Evolutionary conservation across 2,329 filamentous ascomycete species (phyloP), one percentile per base, ranked within the genome.

Genomic region (Penicillium sp.): DNA sequence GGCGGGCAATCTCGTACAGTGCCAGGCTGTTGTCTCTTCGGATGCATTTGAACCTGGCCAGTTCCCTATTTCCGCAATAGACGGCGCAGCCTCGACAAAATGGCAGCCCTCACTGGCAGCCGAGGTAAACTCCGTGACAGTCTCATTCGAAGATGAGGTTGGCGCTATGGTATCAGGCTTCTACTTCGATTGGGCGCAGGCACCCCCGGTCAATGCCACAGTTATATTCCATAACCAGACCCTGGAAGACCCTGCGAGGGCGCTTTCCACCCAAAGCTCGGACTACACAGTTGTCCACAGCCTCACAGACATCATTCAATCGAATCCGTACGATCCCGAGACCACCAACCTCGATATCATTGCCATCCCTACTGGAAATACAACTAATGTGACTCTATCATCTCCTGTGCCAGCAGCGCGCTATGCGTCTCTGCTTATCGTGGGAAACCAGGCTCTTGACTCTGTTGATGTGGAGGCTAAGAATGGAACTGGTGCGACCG

Each of bases 1-100:
- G 2, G 66, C 77, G 0, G 82, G 82, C 9, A 90, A 91, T 68
- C 77, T 89, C 29, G 79, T 84, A 0, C 88, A 91, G 74, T 91
- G 88, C 70, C 79, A 77, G 4, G 79, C 84, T 1, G 81, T 82
- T 0, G 71, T 69, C 17, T 84, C 82, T 2, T 69, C 75, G 0
- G 70, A 80, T 40, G 67, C 71, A 2, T 84, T 81, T 66, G 75
- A 81, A 27, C 82, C 86, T 0, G 89, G 88, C 15, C 89, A 91
- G 71, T 89, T 90, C 74, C 87, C 88, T 1, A 78, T 88, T 52
- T 80, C 82, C 0, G 86, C 86, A 3, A 81, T 88, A 50, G 88
- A 90, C 65, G 88, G 88, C 52, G 85, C 86, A 2, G 77, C 83
- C 6, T 83, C 82, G 19, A 90, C 87, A 0, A 84, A 83, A 62